Evolutionary conservation across 257 asterid species (phyloP).

Genomic region (Jasminum sambac): DNA sequence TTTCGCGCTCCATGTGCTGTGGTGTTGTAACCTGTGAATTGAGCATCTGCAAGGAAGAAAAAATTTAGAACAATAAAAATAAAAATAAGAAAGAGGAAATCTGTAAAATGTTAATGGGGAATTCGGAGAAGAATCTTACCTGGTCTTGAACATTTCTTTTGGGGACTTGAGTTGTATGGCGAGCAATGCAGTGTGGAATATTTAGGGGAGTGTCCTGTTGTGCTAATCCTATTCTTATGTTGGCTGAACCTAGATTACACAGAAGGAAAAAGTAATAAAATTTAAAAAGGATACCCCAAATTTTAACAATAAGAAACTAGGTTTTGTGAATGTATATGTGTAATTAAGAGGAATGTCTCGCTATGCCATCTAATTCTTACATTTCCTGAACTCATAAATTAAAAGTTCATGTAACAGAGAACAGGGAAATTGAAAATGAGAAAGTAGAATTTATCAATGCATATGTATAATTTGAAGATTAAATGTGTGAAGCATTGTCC

Average conservation of each 20-base stretch:
- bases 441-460: not conserved
- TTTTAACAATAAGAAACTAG: not conserved
- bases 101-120: too few relatives aligned
- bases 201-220: constrained; percentile 71
- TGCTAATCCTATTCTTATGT: constrained; percentile 82
- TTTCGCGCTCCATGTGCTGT: constrained; percentile 94
- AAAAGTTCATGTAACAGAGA: not conserved
- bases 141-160: constrained; percentile 81
- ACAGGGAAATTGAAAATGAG: not conserved
- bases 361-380: constrained; percentile 80
- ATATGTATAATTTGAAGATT: not conserved
- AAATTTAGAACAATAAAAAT: not conserved
- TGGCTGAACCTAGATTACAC: constrained; percentile 61
- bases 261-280: not conserved
- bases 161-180: constrained; percentile 69
- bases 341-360: constrained; percentile 58
- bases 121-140: constrained; percentile 33
- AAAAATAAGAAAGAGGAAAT: not conserved
- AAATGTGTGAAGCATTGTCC: not conserved
- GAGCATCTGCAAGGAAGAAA: constrained; percentile 56
- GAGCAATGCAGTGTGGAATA: constrained; percentile 87
- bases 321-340: not conserved
- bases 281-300: constrained; percentile 10
- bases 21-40: constrained; percentile 91
- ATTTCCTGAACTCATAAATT: constrained; percentile 63